Conservation (phyloP, 2,329 filamentous ascomycete genomes). For the Alternaria infectoria region DNA sequence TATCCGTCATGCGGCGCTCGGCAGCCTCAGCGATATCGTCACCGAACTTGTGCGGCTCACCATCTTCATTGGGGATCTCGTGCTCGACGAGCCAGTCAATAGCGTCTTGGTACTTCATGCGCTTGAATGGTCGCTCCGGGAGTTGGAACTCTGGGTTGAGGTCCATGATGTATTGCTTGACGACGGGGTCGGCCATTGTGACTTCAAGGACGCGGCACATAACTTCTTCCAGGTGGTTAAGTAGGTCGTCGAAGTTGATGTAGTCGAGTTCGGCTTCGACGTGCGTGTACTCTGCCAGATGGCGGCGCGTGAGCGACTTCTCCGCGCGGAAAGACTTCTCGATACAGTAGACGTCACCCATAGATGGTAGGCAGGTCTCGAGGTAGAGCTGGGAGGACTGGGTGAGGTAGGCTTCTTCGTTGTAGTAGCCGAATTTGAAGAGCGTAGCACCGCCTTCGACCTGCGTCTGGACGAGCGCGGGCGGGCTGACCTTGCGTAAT, state of each 20-base stretch:
- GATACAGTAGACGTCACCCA: slow-evolving; percentile 97
- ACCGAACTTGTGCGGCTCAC: slow-evolving; percentile 86
- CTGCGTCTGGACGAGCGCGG: slow-evolving; percentile 92
- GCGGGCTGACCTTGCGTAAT: slow-evolving; percentile 84
- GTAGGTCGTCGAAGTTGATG: slow-evolving; percentile 88
- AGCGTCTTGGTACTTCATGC: slow-evolving; percentile 93
- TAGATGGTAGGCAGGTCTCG: slow-evolving; percentile 87
- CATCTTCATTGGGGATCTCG: slow-evolving; percentile 92
- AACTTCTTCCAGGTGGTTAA: slow-evolving; percentile 84
- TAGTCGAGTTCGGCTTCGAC: slow-evolving; percentile 96
- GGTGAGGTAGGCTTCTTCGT: slow-evolving; percentile 88
- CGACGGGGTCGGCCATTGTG: slow-evolving; percentile 74
- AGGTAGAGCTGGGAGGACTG: slow-evolving; percentile 98
- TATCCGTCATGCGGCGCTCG: slow-evolving; percentile 95
- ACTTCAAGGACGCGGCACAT: slow-evolving; percentile 86
- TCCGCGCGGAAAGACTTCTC: slow-evolving; percentile 99
- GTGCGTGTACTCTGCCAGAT: slow-evolving; percentile 96
- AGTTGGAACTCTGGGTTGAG: slow-evolving; percentile 90
- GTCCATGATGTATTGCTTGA: slow-evolving; percentile 75
- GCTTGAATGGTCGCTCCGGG: slow-evolving; percentile 84
- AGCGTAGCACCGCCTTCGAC: slow-evolving; percentile 92
- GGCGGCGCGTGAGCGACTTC: slow-evolving; percentile 91
- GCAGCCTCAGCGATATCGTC: slow-evolving; percentile 98
- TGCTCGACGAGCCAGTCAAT: slow-evolving; percentile 93
- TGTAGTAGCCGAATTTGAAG: slow-evolving; percentile 89